These are phyloP conservation scores for Patellaria atrata DNA, from an alignment of 495 filamentous ascomycete species.

Conservation along the genomic window DNA sequence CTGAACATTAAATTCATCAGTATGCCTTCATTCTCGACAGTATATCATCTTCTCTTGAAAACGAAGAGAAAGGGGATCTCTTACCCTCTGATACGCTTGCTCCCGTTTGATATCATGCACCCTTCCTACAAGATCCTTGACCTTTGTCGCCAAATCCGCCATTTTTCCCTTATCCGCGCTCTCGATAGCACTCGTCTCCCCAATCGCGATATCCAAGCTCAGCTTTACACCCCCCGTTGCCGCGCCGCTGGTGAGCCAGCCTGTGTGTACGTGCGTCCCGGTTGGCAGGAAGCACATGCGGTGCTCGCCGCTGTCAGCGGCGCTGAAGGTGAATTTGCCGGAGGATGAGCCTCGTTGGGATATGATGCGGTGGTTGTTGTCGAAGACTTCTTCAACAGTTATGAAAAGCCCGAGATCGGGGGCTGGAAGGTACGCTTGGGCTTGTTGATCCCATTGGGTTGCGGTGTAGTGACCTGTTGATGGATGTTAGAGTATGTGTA, in stretches of 20 bases:
- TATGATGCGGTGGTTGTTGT: slow-evolving; percentile 94
- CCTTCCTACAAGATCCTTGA: slow-evolving; percentile 77
- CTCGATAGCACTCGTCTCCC: slow-evolving; percentile 89
- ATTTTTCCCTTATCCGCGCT: slow-evolving; percentile 90
- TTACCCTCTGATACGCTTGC: slow-evolving; percentile 89
- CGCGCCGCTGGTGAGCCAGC: slow-evolving; percentile 52
- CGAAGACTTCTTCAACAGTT: slow-evolving; percentile 90
- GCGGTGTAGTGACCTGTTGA: slow-evolving; percentile 63
- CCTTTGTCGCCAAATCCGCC: slow-evolving; percentile 73
- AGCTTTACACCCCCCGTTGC: slow-evolving; percentile 64
- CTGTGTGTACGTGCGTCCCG: slow-evolving; percentile 39
- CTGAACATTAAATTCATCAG: slow-evolving; percentile 31
- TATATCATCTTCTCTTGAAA: background rate
- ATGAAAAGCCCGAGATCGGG: slow-evolving; percentile 68
- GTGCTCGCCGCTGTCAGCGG: slow-evolving; percentile 87
- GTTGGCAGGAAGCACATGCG: slow-evolving; percentile 83
- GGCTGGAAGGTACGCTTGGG: slow-evolving; percentile 50
- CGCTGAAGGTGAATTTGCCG: slow-evolving; percentile 92
- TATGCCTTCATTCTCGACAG: slow-evolving; percentile 1
- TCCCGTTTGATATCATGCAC: slow-evolving; percentile 83
- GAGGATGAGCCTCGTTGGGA: slow-evolving; percentile 59
- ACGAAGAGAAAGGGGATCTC: background rate
- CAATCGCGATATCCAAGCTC: slow-evolving; percentile 83
- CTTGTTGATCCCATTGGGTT: slow-evolving; percentile 57
- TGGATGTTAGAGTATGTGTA: slow-evolving; percentile 3